Conservation (phyloP, 106 monocot genomes). For the Posidonia australis region DNA sequence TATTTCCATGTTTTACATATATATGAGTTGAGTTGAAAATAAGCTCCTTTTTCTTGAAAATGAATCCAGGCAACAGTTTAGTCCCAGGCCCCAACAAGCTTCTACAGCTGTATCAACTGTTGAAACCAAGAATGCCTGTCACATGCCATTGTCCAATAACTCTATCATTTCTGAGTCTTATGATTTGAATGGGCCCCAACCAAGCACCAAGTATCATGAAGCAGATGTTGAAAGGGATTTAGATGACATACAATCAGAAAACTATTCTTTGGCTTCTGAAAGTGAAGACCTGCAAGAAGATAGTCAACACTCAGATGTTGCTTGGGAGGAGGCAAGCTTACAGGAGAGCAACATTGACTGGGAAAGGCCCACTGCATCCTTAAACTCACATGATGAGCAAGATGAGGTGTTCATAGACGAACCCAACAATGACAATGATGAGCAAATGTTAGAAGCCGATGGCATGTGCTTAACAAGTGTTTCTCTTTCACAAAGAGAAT, state of each 20-base stretch:
- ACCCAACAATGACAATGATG: background rate
- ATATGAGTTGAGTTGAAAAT: background rate
- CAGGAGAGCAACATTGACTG: conserved; percentile 1
- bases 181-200: background rate
- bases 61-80: conserved; percentile 6
- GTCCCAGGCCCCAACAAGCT: background rate
- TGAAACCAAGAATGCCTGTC: background rate
- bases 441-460: background rate
- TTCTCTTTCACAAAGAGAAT: background rate
- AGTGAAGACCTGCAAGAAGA: conserved; percentile 10
- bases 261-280: conserved; percentile 7
- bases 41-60: background rate
- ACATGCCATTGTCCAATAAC: background rate
- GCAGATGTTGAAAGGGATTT: background rate
- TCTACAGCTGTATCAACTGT: background rate
- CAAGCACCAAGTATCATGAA: background rate
- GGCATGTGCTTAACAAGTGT: background rate
- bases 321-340: conserved; percentile 9
- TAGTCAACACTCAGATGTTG: conserved; percentile 1
- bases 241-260: conserved; percentile 2
- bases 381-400: background rate
- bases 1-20: background rate
- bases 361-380: background rate
- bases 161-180: background rate
- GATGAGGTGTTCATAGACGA: background rate